These are phyloP conservation scores for Sugiyamaella grinbergsii DNA, from an alignment of 1,139 yeast species.

Conservation along the genomic window DNA sequence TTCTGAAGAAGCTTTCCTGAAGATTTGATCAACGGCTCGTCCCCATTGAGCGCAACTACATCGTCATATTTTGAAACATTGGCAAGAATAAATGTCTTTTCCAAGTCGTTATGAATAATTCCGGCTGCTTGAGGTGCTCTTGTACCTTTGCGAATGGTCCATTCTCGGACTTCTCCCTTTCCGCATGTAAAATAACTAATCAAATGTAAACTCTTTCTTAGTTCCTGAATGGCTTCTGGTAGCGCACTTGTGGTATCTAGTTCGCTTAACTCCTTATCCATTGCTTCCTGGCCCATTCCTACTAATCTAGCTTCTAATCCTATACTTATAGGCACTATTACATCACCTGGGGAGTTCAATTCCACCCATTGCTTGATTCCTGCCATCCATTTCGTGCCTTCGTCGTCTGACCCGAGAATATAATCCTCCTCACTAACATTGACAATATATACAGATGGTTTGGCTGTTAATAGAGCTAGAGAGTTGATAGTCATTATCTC, in stretches of 20 bases:
- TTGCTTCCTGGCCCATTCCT: constrained; percentile 73
- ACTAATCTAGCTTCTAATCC: constrained; percentile 83
- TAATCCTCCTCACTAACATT: constrained; percentile 91
- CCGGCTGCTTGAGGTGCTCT: constrained; percentile 85
- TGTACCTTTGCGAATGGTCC: constrained; percentile 72
- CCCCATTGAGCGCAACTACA: constrained; percentile 36
- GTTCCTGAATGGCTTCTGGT: constrained; percentile 70
- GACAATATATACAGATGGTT: constrained; percentile 87
- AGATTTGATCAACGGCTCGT: constrained; percentile 36
- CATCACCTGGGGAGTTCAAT: constrained; percentile 79
- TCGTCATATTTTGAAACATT: constrained; percentile 56
- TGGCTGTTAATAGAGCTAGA: constrained; percentile 82
- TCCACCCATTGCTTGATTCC: constrained; percentile 90
- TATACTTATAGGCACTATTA: constrained; percentile 82
- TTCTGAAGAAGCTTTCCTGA: constrained; percentile 39
- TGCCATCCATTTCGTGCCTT: constrained; percentile 23
- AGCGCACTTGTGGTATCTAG: constrained; percentile 77
- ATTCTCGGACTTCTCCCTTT: constrained; percentile 73
- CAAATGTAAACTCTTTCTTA: constrained; percentile 62
- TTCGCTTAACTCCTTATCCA: constrained; percentile 74
- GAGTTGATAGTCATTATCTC: constrained; percentile 89
- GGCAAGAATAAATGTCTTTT: constrained; percentile 74
- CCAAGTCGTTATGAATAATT: constrained; percentile 78
- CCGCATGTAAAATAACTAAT: constrained; percentile 88
- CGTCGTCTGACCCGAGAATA: constrained; percentile 48